phyloP scores from a whole-genome alignment of 345 rosid genomes.

The Rhizophora mangle region DNA sequence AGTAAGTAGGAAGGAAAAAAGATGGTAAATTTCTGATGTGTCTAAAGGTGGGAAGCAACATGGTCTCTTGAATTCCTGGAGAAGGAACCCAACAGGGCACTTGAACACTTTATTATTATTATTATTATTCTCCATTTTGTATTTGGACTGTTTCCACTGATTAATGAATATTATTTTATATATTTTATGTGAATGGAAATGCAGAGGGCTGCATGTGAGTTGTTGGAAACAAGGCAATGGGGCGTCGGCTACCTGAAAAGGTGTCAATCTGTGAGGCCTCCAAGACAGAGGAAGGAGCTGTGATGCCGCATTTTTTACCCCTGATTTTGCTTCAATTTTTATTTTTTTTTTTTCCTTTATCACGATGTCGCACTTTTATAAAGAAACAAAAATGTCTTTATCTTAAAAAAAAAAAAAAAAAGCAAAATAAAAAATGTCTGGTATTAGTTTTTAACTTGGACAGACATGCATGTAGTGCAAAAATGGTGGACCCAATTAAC shows the following conservation, averaged over 20 bases:
- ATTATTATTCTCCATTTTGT: not conserved
- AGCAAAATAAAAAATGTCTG: not conserved
- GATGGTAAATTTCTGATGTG: not conserved
- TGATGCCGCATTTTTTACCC: not conserved
- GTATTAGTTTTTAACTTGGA: not conserved
- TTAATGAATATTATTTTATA: not conserved
- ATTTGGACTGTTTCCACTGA: not conserved
- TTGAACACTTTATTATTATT: not conserved
- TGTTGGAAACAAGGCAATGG: slow-evolving; percentile 26
- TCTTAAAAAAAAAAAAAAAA: too few relatives aligned
- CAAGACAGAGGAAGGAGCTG: not conserved
- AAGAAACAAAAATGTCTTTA: too few relatives aligned
- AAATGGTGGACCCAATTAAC: slow-evolving; percentile 7
- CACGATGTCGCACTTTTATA: not conserved
- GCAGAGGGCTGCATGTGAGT: slow-evolving; percentile 38
- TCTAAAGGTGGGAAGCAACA: not conserved
- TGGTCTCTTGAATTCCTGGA: slow-evolving; percentile 6
- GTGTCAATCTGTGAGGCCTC: not conserved
- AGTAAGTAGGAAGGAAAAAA: not conserved
- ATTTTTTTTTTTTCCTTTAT: not conserved
- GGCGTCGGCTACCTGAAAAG: slow-evolving; percentile 33
- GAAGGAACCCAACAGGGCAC: slow-evolving; percentile 5
- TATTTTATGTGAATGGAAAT: not conserved
- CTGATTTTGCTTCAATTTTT: not conserved
- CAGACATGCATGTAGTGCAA: slow-evolving; percentile 4